phyloP scores from a whole-genome alignment of 345 rosid genomes.

The Gynandropsis gynandra region DNA sequence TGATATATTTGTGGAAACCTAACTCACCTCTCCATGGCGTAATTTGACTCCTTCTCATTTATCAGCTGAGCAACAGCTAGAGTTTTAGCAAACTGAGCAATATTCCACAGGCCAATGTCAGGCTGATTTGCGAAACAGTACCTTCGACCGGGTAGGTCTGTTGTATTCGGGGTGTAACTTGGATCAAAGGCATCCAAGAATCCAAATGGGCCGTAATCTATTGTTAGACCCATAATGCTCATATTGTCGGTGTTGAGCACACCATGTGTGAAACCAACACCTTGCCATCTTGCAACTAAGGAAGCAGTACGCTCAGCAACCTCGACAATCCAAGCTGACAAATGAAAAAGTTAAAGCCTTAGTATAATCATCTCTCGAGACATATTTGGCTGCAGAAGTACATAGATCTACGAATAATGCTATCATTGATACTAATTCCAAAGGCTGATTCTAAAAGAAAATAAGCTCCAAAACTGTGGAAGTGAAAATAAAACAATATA shows the following conservation, averaged over 20 bases:
- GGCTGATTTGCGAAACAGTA: slow-evolving; percentile 98
- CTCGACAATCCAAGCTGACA: slow-evolving; percentile 90
- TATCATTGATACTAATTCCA: not conserved
- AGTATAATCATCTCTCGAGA: slow-evolving; percentile 10
- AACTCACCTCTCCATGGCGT: slow-evolving; percentile 89
- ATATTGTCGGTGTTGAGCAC: slow-evolving; percentile 97
- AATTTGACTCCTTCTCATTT: slow-evolving; percentile 71
- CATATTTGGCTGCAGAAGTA: not conserved
- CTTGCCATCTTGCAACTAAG: slow-evolving; percentile 88
- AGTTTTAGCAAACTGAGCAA: slow-evolving; percentile 72
- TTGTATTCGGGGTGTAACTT: slow-evolving; percentile 90
- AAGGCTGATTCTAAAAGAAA: not conserved
- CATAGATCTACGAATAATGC: not conserved
- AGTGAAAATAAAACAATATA: no score
- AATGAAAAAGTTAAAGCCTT: slow-evolving; percentile 13
- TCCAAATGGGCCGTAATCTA: slow-evolving; percentile 97
- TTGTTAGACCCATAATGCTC: slow-evolving; percentile 93
- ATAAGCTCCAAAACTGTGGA: not conserved
- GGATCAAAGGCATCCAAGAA: slow-evolving; percentile 98
- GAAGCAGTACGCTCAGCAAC: slow-evolving; percentile 86
- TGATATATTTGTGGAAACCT: not conserved
- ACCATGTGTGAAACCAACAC: slow-evolving; percentile 97
- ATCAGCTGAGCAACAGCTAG: slow-evolving; percentile 66
- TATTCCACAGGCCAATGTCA: slow-evolving; percentile 88
- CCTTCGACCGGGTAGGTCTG: slow-evolving; percentile 96